A percentile compares a stretch with the other conserved stretches of the same genome.
These are phyloP conservation scores for Colletotrichum spinosum DNA, from an alignment of 2,329 filamentous ascomycete genomes.

Conservation along the genomic window DNA sequence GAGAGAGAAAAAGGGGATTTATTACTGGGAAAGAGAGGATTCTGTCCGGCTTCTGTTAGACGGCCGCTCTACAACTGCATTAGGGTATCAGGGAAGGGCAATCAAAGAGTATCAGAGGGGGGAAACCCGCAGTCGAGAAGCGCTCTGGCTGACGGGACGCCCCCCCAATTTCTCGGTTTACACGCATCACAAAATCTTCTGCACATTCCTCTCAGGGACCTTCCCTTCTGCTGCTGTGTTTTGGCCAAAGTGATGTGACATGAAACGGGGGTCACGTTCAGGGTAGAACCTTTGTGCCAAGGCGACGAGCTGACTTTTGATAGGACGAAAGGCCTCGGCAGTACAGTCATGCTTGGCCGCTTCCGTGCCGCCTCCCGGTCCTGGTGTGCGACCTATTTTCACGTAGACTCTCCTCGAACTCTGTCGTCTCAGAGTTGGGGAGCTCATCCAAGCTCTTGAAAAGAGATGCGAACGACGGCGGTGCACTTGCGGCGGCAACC, in stretches of 20 bases:
- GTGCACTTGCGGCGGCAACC: not conserved
- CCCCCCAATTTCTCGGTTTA: slow-evolving; percentile 19
- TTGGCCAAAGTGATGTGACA: slow-evolving; percentile 30
- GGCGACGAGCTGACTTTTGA: slow-evolving; percentile 24
- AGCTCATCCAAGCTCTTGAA: slow-evolving; percentile 11
- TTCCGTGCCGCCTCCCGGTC: not conserved
- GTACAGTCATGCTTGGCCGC: slow-evolving; percentile 1
- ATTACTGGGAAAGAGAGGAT: slow-evolving; percentile 13
- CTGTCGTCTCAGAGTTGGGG: slow-evolving; percentile 12
- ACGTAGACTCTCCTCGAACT: slow-evolving; percentile 3
- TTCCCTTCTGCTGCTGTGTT: slow-evolving; percentile 18
- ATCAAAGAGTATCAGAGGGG: slow-evolving; percentile 31
- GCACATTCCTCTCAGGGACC: slow-evolving; percentile 11
- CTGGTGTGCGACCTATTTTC: not conserved
- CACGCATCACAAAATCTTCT: slow-evolving; percentile 2
- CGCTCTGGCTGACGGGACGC: slow-evolving; percentile 32
- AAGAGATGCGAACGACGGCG: slow-evolving; percentile 17
- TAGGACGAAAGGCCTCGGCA: slow-evolving; percentile 11
- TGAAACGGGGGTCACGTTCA: slow-evolving; percentile 29
- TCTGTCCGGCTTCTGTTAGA: slow-evolving; percentile 29
- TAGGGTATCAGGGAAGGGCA: slow-evolving; percentile 34
- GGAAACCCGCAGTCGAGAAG: slow-evolving; percentile 30
- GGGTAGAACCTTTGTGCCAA: slow-evolving; percentile 17
- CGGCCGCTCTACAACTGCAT: slow-evolving; percentile 21
- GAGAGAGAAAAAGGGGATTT: slow-evolving; percentile 20